Base-by-base conservation (phyloP, 1,284 basidiomycete species). In the Polyporus tsugae region DNA sequence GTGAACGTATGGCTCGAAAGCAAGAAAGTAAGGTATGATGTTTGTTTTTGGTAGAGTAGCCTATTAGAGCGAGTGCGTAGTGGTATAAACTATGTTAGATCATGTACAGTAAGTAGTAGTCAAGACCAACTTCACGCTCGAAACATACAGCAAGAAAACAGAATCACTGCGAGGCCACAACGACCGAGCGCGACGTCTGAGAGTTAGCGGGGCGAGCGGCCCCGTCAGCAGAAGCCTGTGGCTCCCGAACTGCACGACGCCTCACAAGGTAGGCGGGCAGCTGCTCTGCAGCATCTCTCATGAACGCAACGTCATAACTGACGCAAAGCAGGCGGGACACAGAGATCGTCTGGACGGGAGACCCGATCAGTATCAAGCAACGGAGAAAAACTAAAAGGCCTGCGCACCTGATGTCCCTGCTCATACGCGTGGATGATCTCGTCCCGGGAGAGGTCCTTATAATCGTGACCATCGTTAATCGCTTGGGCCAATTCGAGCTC, bases 241-340 rank as follows among this genome's bases (percentile, higher is more conserved):
- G n/a, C 57, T 41, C 35, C n/a, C 39, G 36, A 22, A 59, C 57
- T 19, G 10, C 38, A 3, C 13, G 19, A 2, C 38, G 57, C 11
- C 57, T 41, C 57, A 19, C 19, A 39, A 38, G 57, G 10, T 38
- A 59, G 17, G 57, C 36, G n/a, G 19, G 35, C 36, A 59, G 33
- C 25, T 39, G 33, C 25, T 58, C 36, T 17, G 67, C 72, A 33
- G 72, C 35, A 7, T 70, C 62, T 4, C 69, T 68, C 35, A 75
- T 71, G 53, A 77, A 73, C 4, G 36, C 64, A 22, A 71, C 66
- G 62, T 76, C 76, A 36, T 75, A 77, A 4, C 67, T 75, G 17
- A 77, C 72, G 58, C 76, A 77, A 41, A 69, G 66, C 66, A 78
- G 66, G 41, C 62, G 46, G 64, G 68, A 75, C 29, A 75, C 63